A percentile compares a stretch with the other conserved stretches of the same genome.
These are phyloP conservation scores for Cordyceps pruinosa DNA, from an alignment of 2,329 filamentous ascomycete genomes.

Conservation along the genomic window DNA sequence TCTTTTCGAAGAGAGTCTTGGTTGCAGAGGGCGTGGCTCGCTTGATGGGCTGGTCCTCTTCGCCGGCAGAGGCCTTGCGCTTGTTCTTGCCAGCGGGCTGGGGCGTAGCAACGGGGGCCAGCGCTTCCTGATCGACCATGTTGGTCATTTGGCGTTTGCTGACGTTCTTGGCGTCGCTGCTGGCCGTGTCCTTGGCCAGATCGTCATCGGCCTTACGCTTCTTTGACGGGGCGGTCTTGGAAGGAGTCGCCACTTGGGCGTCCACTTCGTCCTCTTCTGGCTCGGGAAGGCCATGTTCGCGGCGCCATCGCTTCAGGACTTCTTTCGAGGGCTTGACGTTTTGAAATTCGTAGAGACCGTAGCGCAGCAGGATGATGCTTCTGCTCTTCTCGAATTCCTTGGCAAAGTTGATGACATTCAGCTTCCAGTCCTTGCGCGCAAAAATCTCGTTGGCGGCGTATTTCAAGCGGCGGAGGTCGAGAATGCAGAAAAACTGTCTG, in stretches of 20 bases:
- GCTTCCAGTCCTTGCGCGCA: conserved; percentile 53
- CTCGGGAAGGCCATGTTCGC: conserved; percentile 47
- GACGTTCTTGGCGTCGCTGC: conserved; percentile 28
- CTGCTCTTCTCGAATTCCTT: conserved; percentile 60
- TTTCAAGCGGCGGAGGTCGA: conserved; percentile 54
- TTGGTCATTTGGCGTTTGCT: conserved; percentile 45
- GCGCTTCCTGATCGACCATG: conserved; percentile 31
- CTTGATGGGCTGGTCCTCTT: conserved; percentile 44
- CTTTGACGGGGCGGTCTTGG: conserved; percentile 30
- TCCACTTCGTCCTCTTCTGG: conserved; percentile 38
- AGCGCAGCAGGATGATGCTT: conserved; percentile 53
- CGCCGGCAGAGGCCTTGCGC: conserved; percentile 44
- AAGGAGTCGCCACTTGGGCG: conserved; percentile 24
- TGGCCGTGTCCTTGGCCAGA: conserved; percentile 31
- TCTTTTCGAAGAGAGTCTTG: conserved; percentile 50
- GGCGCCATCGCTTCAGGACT: conserved; percentile 51
- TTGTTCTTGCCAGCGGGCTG: conserved; percentile 40
- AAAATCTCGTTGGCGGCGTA: conserved; percentile 57
- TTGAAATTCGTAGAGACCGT: conserved; percentile 57
- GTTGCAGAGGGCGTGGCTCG: conserved; percentile 45
- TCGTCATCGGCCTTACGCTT: conserved; percentile 55
- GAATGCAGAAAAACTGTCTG: conserved; percentile 56
- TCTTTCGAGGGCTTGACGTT: conserved; percentile 53
- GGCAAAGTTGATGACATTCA: conserved; percentile 56
- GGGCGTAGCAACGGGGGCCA: conserved; percentile 20